These are phyloP conservation scores for Quercus phellos DNA, from an alignment of 331 rosid species.

Conservation along the genomic window DNA sequence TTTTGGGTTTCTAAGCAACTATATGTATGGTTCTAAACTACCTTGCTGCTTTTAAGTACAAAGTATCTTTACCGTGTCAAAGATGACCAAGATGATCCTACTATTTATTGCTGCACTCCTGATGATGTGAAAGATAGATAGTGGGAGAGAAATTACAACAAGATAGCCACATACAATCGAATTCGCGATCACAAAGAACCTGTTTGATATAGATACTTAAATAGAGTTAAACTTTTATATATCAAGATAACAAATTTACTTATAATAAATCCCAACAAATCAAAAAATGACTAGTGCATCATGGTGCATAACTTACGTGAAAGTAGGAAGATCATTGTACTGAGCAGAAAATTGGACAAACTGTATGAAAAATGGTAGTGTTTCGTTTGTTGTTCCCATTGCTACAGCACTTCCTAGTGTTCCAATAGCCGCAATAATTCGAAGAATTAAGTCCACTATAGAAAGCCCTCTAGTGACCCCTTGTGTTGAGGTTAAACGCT, in stretches of 20 bases:
- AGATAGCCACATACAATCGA: conserved; percentile 63
- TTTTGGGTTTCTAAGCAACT: too few species aligned
- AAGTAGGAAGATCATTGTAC: conserved; percentile 60
- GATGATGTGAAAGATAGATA: conserved; percentile 58
- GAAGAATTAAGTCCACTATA: conserved; percentile 52
- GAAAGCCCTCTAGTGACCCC: conserved; percentile 44
- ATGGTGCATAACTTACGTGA: conserved; percentile 36
- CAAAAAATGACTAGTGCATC: too few species aligned
- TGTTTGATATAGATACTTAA: conserved; percentile 12
- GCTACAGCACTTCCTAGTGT: conserved; percentile 56
- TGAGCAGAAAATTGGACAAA: conserved; percentile 59
- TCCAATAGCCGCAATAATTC: conserved; percentile 47
- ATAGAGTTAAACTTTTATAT: background rate
- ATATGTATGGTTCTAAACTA: too few species aligned
- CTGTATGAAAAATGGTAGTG: conserved; percentile 48
- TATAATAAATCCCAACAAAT: too few species aligned
- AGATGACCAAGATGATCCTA: conserved; percentile 44
- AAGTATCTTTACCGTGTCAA: conserved; percentile 54
- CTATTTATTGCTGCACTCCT: conserved; percentile 35
- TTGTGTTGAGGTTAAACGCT: conserved; percentile 1
- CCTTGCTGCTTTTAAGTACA: background rate
- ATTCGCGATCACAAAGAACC: conserved; percentile 75
- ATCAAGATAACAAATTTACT: background rate
- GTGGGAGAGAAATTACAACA: conserved; percentile 43
- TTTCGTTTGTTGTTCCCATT: conserved; percentile 61